Evolutionary conservation across 176 grass and related monocot species (phyloP), one percentile per base, ranked within the genome.

Genomic region (Rhynchospora breviuscula): DNA sequence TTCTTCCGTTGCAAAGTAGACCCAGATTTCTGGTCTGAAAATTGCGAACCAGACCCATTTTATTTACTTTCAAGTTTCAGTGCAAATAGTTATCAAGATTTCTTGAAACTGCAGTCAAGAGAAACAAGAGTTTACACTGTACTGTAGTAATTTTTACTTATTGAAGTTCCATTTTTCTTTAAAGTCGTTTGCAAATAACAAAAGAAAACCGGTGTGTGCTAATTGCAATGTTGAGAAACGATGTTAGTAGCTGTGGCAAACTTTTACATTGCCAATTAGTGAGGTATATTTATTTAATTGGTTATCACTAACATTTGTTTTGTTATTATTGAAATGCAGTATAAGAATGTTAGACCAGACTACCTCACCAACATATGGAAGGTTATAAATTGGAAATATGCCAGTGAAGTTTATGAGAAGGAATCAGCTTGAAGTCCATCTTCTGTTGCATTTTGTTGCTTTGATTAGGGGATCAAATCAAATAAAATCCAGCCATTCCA

Each of bases 321-420:
- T 67, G 23, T 65, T 82, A 45, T 51, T 63, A 40, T 60, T 63
- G 5, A 81, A 63, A 73, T 91, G 85, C 93, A 99, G 96, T 99
- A 99, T 78, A 93, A 99, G 85, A 99, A 99, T 85, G 93, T 95
- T 77, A 95, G 83, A 72, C 93, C 93, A 18, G 96, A 99, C 46
- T 99, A 99, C 67, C 83, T 99, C 78, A 93, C 81, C 45, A 99
- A 95, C 85, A 87, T 99, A 53, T 99, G 93, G 96, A 99, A 93
- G 88, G 96, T 99, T 63, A 90, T 95, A 48, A 93, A 95, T 85
- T 99, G 96, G 96, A 95, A 98, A 87, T 98, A 98, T 12, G 91
- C 96, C 6, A 81, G 93, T 35, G 89, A 90, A 83, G 84, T 89
- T 57, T 99, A 85, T 10, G 93, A 91, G 15, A 92, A 90, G 68